Evolutionary conservation across 1,284 basidiomycete genomes (phyloP).

Genomic region (Xerocomus amazonicus): DNA sequence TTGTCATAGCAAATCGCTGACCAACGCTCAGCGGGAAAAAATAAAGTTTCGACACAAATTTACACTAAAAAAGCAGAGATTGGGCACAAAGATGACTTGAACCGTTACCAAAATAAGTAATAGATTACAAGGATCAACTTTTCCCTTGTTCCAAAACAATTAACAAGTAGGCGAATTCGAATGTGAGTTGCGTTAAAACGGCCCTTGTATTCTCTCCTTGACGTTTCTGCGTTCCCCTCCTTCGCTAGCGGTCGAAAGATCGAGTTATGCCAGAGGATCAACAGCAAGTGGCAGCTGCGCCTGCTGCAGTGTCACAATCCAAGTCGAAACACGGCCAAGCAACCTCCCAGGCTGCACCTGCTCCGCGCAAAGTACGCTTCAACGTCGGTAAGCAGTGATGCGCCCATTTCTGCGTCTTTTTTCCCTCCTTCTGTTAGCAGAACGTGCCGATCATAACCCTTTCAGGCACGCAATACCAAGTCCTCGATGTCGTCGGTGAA

Average conservation of each 20-base stretch:
- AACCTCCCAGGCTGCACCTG: conserved; percentile 57
- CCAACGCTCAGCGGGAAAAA: neutral
- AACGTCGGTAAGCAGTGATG: conserved; percentile 73
- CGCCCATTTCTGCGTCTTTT: neutral
- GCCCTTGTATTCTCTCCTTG: conserved; percentile 11
- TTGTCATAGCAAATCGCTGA: neutral
- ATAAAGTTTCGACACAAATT: neutral
- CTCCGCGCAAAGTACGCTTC: conserved; percentile 87
- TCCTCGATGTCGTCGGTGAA: conserved; percentile 88
- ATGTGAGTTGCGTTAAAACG: conserved; percentile 7
- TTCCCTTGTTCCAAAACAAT: conserved; percentile 22
- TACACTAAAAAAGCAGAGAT: neutral
- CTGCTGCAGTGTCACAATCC: conserved; percentile 24
- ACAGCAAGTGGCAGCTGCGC: conserved; percentile 14
- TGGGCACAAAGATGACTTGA: neutral
- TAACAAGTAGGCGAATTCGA: conserved; percentile 11
- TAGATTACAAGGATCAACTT: conserved; percentile 1
- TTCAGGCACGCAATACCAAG: conserved; percentile 78
- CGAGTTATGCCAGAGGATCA: conserved; percentile 26
- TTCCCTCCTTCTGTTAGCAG: neutral
- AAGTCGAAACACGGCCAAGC: conserved; percentile 63
- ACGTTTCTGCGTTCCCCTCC: conserved; percentile 4
- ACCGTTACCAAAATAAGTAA: conserved; percentile 8
- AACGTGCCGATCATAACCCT: conserved; percentile 4
- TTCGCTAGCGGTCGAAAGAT: neutral